Percentiles rank a stretch among this genome's conserved stretches.
phyloP scores from a whole-genome alignment of 352 stramenopile genomes.

The Elongisporangium undulatum region DNA sequence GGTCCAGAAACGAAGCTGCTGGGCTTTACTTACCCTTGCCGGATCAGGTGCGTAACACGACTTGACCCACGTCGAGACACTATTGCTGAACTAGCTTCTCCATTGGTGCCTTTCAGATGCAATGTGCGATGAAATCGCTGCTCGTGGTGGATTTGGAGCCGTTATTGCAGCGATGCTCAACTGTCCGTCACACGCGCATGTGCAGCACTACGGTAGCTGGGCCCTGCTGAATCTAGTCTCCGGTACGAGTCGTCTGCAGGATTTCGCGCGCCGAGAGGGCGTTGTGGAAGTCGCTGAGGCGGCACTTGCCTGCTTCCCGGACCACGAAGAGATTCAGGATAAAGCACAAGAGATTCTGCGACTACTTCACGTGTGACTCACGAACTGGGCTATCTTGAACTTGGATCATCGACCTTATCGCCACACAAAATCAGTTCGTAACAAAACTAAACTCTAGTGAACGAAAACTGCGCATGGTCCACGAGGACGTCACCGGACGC shows the following conservation, averaged over 20 bases:
- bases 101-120: constrained; percentile 21
- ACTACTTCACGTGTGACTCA: constrained; percentile 10
- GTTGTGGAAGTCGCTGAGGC: constrained; percentile 81
- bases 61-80: too few species aligned
- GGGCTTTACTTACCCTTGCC: constrained; percentile 78
- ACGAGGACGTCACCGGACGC: constrained; percentile 26
- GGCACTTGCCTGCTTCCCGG: constrained; percentile 75
- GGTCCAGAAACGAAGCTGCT: constrained; percentile 82
- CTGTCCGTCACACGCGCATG: constrained; percentile 43
- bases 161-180: constrained; percentile 77
- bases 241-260: constrained; percentile 35
- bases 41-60: constrained; percentile 43
- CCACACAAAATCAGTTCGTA: neutral
- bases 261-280: constrained; percentile 57
- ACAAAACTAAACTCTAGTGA: constrained; percentile 7
- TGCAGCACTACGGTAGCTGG: constrained; percentile 68
- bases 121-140: constrained; percentile 62
- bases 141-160: constrained; percentile 54
- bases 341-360: constrained; percentile 69
- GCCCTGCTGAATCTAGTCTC: constrained; percentile 66
- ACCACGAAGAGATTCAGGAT: constrained; percentile 75
- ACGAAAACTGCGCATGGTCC: constrained; percentile 36
- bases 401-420: constrained; percentile 7
- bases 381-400: neutral
- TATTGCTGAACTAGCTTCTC: too few species aligned